Percentiles rank a stretch among this genome's conserved stretches.
These are phyloP conservation scores for Calocera cornea DNA, from an alignment of 768 basidiomycete species.

Conservation along the genomic window DNA sequence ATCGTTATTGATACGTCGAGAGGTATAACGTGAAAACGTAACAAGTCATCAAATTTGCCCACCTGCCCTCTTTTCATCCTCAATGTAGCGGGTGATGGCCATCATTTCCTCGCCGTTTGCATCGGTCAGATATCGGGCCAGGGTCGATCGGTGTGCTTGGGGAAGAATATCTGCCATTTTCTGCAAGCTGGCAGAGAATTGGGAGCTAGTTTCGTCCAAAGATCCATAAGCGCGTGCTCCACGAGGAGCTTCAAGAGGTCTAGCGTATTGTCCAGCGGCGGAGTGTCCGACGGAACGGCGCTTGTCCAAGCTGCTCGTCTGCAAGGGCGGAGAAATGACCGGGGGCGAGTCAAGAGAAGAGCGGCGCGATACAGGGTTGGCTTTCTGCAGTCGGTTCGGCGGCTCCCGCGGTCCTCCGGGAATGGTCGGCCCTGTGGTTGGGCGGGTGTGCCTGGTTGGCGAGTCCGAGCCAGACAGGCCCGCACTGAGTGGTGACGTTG, in stretches of 20 bases:
- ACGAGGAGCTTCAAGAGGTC: background rate
- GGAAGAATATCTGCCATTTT: constrained; percentile 58
- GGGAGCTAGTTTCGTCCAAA: background rate
- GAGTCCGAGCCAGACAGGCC: background rate
- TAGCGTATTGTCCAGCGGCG: background rate
- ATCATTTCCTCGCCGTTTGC: constrained; percentile 60
- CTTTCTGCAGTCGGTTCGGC: background rate
- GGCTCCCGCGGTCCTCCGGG: constrained; percentile 8
- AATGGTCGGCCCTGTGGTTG: background rate
- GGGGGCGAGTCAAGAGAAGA: background rate
- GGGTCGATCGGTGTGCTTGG: constrained; percentile 50
- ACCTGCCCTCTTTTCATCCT: constrained; percentile 66
- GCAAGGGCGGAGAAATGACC: background rate
- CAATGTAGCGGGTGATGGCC: constrained; percentile 76
- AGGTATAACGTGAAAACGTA: background rate
- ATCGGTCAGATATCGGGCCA: constrained; percentile 58
- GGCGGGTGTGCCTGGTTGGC: background rate
- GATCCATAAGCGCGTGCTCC: background rate
- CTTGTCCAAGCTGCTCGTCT: background rate
- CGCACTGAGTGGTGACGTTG: background rate
- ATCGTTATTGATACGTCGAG: background rate
- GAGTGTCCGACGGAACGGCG: background rate
- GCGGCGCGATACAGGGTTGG: background rate
- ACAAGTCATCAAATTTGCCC: constrained; percentile 23
- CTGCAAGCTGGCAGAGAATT: constrained; percentile 55